Percentiles rank a stretch among this genome's conserved stretches.
phyloP scores from a whole-genome alignment of 768 basidiomycete species.

The Trametes punicea region DNA sequence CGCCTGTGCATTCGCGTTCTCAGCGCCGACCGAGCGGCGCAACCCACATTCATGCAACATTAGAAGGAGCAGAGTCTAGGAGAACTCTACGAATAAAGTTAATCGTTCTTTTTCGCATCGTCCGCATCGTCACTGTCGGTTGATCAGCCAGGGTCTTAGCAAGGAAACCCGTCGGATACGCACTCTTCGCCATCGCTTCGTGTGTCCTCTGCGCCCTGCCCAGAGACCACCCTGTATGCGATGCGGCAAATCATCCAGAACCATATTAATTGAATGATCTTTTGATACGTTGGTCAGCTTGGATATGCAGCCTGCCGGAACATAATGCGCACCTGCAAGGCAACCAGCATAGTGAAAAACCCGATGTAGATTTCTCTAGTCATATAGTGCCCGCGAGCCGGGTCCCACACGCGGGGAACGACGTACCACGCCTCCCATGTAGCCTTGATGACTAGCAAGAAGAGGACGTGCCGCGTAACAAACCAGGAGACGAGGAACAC shows the following conservation, averaged over 20 bases:
- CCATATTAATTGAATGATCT: constrained; percentile 83
- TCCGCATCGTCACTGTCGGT: constrained; percentile 28
- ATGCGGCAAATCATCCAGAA: constrained; percentile 81
- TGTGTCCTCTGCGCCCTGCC: constrained; percentile 74
- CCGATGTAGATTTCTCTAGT: constrained; percentile 40
- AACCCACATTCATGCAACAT: constrained; percentile 11
- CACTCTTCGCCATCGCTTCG: constrained; percentile 84
- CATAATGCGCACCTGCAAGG: constrained; percentile 53
- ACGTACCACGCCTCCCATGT: constrained; percentile 48
- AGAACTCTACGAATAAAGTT: constrained; percentile 17
- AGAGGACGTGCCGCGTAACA: constrained; percentile 82
- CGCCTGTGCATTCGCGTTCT: constrained; percentile 10
- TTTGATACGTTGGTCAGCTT: constrained; percentile 8
- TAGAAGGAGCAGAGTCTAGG: constrained; percentile 17
- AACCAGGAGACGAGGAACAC: constrained; percentile 89
- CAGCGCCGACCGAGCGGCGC: constrained; percentile 1
- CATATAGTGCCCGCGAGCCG: constrained; percentile 53
- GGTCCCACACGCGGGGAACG: constrained; percentile 57
- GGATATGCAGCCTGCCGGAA: neutral
- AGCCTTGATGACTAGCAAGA: constrained; percentile 67
- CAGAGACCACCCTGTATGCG: constrained; percentile 75
- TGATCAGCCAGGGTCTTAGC: neutral
- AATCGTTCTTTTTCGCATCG: constrained; percentile 30
- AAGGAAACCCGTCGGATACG: constrained; percentile 22
- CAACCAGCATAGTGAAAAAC: constrained; percentile 55